Base-by-base conservation (phyloP, 1,139 yeast species). In the Magnusiomyces fungicola region DNA sequence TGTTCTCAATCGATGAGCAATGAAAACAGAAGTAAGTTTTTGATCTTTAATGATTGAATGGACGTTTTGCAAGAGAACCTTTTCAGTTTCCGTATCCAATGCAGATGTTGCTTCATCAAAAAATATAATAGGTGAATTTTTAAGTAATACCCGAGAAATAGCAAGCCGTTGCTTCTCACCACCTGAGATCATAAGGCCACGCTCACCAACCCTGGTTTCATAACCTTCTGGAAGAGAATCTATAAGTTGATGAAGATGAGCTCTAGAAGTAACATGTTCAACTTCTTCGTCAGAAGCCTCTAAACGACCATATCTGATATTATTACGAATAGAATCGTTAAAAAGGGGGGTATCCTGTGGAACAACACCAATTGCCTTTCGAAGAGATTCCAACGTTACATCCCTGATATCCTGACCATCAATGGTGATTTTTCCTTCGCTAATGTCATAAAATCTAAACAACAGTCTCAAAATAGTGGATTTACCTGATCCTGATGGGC, bases 21-120 rank as follows among this genome's bases (percentile, higher is more conserved):
- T 89, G 57, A 90, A 85, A 7, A 94, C 80, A 58, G 89, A 86
- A 1, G 98, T 94, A 48, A 75, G 78, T 9, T 72, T 64, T 30
- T 73, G 69, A 42, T 78, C 80, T 53, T 66, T 71, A 64, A 87
- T 81, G 27, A 85, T 76, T 2, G 69, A 61, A 56, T 82, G 75
- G 45, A 90, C 82, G 1, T 96, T 89, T 52, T 74, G 76, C 58
- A 92, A 69, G 48, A 94, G 71, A 2, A 85, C 75, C 65, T 87
- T 96, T 62, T 92, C 99, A 0, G 99, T 92, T 62, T 89, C 95
- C 3, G 98, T 92, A 65, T 92, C 99, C 47, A 92, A 73, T 0
- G 98, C 98, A 46, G 95, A 83, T 0, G 99, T 92, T 5, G 97
- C 97, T 64, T 92, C 98, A 63, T 94, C 98, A 57, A 92, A 89